A percentile compares a stretch with the other conserved stretches of the same genome.
These are phyloP conservation scores for Dacryopinax primogenitus DNA, from an alignment of 768 basidiomycete genomes.

Conservation along the genomic window DNA sequence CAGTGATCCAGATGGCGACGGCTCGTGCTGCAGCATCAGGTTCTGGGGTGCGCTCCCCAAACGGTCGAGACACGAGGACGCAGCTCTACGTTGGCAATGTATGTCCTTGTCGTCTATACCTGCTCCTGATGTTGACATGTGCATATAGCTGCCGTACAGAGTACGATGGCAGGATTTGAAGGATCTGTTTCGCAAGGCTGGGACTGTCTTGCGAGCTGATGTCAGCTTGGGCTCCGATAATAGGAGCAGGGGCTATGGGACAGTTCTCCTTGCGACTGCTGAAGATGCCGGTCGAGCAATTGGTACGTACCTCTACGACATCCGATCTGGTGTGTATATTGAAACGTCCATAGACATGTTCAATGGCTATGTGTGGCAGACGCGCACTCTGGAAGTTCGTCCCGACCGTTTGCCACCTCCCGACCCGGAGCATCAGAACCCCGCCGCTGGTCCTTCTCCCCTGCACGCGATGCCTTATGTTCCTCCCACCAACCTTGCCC, in stretches of 20 bases:
- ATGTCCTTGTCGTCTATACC: conserved; percentile 24
- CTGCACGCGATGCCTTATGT: neutral
- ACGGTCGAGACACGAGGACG: conserved; percentile 69
- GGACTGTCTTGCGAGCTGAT: conserved; percentile 66
- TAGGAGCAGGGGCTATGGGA: conserved; percentile 82
- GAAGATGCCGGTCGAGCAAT: conserved; percentile 92
- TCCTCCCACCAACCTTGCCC: conserved; percentile 9
- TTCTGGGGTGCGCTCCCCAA: conserved; percentile 5
- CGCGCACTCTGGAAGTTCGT: conserved; percentile 78
- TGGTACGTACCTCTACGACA: conserved; percentile 21
- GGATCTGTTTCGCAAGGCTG: conserved; percentile 90
- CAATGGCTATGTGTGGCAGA: conserved; percentile 96
- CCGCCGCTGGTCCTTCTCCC: neutral
- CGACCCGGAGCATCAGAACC: neutral
- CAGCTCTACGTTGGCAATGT: conserved; percentile 97
- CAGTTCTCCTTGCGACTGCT: conserved; percentile 84
- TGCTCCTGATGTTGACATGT: conserved; percentile 9
- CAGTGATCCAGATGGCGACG: conserved; percentile 83
- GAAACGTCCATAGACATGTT: conserved; percentile 50
- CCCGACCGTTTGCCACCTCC: conserved; percentile 61
- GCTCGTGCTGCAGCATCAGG: conserved; percentile 11
- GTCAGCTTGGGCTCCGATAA: conserved; percentile 66
- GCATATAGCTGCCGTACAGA: conserved; percentile 71
- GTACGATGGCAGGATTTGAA: conserved; percentile 99
- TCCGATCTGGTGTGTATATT: neutral